Percentiles rank a stretch among this genome's conserved stretches.
These are phyloP conservation scores for Fomitopsis pinicola DNA, from an alignment of 1,284 basidiomycete genomes.

Conservation along the genomic window DNA sequence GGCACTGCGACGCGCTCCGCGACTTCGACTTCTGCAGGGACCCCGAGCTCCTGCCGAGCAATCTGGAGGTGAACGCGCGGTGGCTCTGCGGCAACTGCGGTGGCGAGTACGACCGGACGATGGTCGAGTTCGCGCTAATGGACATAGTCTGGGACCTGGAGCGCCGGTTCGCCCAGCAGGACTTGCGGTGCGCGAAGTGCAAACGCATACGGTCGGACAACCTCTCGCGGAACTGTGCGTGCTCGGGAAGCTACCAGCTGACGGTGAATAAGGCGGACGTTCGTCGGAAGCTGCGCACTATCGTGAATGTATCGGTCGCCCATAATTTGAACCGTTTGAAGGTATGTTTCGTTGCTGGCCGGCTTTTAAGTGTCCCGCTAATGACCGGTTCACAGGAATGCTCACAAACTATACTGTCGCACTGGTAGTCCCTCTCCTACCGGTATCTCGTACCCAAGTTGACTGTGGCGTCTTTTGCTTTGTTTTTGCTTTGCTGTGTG, in stretches of 20 bases:
- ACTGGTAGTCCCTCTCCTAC: conserved; percentile 10
- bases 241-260: conserved; percentile 81
- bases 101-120: conserved; percentile 83
- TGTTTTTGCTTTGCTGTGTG: background rate
- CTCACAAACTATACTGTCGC: conserved; percentile 17
- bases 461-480: background rate
- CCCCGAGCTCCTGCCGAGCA: conserved; percentile 71
- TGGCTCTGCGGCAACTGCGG: conserved; percentile 73
- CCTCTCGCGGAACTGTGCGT: conserved; percentile 81
- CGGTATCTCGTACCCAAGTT: background rate
- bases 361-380: background rate
- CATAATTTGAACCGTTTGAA: conserved; percentile 64
- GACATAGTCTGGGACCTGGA: conserved; percentile 72
- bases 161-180: conserved; percentile 82
- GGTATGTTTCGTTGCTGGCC: conserved; percentile 35
- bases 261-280: conserved; percentile 69
- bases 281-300: conserved; percentile 67
- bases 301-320: conserved; percentile 77
- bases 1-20: conserved; percentile 83
- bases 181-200: conserved; percentile 85
- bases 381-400: background rate
- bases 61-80: conserved; percentile 42
- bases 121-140: conserved; percentile 86
- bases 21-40: conserved; percentile 98
- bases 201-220: conserved; percentile 86